Evolutionary conservation across 495 filamentous ascomycete genomes (phyloP).

Genomic region (Penicillium longicatenatum): DNA sequence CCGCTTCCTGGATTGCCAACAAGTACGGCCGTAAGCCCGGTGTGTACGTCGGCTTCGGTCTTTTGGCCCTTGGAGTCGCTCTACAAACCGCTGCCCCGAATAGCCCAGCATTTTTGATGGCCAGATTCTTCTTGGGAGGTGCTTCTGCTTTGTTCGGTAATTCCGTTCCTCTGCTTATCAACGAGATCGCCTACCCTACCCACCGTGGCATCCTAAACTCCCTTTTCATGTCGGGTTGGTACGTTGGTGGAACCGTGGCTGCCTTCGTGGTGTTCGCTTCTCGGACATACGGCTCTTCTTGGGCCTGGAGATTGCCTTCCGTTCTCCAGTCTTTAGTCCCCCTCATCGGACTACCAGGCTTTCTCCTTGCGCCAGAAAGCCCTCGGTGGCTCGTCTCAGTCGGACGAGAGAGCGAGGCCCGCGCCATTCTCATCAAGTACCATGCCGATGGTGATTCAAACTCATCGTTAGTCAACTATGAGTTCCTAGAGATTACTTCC

Average conservation of each 20-base stretch:
- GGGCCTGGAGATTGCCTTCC: constrained; percentile 52
- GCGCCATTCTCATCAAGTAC: constrained; percentile 29
- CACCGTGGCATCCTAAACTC: constrained; percentile 61
- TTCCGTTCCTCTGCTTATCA: constrained; percentile 61
- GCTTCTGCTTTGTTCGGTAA: constrained; percentile 59
- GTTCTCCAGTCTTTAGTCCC: constrained; percentile 55
- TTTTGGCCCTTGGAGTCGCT: constrained; percentile 61
- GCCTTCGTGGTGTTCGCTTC: constrained; percentile 30
- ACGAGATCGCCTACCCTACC: constrained; percentile 63
- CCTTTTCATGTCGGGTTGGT: constrained; percentile 66
- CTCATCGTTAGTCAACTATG: constrained; percentile 21
- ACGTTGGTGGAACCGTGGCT: constrained; percentile 55
- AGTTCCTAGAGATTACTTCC: constrained; percentile 30
- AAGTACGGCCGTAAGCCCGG: constrained; percentile 58
- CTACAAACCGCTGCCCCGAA: constrained; percentile 53
- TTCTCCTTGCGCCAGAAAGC: constrained; percentile 44
- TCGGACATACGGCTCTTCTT: constrained; percentile 35
- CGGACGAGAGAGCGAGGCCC: constrained; percentile 39
- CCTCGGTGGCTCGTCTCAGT: constrained; percentile 46
- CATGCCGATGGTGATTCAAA: constrained; percentile 30
- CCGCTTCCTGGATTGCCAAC: constrained; percentile 60
- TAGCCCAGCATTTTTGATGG: constrained; percentile 58
- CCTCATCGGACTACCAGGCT: constrained; percentile 39
- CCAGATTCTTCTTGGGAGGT: constrained; percentile 59
- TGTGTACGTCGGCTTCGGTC: constrained; percentile 57